Percentiles rank a stretch among this genome's conserved stretches.
Conservation (phyloP, 2,329 filamentous ascomycete species). For the Fusarium succisae region DNA sequence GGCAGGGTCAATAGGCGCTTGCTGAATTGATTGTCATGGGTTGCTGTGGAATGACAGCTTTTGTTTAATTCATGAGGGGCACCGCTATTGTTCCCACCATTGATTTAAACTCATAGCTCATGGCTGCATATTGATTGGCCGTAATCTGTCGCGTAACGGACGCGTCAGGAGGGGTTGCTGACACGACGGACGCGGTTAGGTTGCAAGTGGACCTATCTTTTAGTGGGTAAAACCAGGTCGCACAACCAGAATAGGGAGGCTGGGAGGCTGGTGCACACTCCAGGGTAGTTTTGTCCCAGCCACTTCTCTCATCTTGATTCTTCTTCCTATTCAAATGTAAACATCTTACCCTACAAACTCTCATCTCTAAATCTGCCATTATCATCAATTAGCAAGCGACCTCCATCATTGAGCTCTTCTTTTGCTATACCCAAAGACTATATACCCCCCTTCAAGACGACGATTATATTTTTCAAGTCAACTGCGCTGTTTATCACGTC, state of each 20-base stretch:
- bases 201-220: conserved; percentile 15
- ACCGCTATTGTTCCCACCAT: conserved; percentile 27
- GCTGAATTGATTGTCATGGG: conserved; percentile 23
- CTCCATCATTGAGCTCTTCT: conserved; percentile 29
- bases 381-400: conserved; percentile 36
- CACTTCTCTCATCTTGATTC: conserved; percentile 37
- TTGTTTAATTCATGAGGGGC: conserved; percentile 36
- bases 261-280: conserved; percentile 38
- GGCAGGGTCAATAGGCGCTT: conserved; percentile 29
- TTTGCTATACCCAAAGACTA: conserved; percentile 14
- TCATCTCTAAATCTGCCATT: conserved; percentile 40
- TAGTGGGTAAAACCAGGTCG: conserved; percentile 27
- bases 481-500: conserved; percentile 28
- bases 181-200: conserved; percentile 35
- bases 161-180: conserved; percentile 39
- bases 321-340: conserved; percentile 38
- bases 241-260: conserved; percentile 37
- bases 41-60: conserved; percentile 15
- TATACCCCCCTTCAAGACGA: conserved; percentile 2
- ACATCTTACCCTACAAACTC: conserved; percentile 37
- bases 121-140: conserved; percentile 39
- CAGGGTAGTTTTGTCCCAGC: conserved; percentile 43
- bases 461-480: conserved; percentile 6
- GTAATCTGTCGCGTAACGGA: conserved; percentile 42
- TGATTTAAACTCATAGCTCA: conserved; percentile 12